phyloP scores from a whole-genome alignment of 305 asterid genomes.

The Lippia alba region DNA sequence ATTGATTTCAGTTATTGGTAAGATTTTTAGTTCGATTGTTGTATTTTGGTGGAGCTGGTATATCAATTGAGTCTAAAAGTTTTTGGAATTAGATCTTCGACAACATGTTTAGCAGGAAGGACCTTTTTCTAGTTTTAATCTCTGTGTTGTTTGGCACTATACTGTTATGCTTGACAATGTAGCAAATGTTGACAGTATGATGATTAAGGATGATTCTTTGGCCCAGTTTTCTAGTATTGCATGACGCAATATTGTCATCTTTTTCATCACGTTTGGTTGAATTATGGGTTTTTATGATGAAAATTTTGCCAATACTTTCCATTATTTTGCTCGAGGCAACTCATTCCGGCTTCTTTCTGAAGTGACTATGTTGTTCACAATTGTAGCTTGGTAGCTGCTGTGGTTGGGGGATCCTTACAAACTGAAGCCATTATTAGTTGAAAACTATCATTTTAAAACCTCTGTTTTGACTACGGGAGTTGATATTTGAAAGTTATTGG shows the following conservation, averaged over 20 bases:
- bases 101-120: no score
- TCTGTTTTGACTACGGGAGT: no score
- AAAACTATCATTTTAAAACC: not conserved
- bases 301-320: no score
- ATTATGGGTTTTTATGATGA: slow-evolving; percentile 1
- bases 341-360: no score
- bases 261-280: no score
- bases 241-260: not conserved
- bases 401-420: not conserved
- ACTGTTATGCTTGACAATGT: slow-evolving; percentile 19
- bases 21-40: not conserved
- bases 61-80: not conserved
- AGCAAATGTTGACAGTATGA: not conserved
- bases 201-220: not conserved
- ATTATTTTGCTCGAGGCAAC: no score
- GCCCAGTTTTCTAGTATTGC: not conserved
- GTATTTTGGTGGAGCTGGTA: not conserved
- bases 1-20: not conserved
- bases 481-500: slow-evolving; percentile 5
- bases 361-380: no score
- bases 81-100: not conserved
- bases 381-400: no score
- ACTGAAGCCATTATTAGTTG: slow-evolving; percentile 6
- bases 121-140: not conserved
- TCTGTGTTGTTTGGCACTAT: not conserved